Base-by-base conservation (phyloP, 306 rosid genomes). In the Vicia faba region DNA sequence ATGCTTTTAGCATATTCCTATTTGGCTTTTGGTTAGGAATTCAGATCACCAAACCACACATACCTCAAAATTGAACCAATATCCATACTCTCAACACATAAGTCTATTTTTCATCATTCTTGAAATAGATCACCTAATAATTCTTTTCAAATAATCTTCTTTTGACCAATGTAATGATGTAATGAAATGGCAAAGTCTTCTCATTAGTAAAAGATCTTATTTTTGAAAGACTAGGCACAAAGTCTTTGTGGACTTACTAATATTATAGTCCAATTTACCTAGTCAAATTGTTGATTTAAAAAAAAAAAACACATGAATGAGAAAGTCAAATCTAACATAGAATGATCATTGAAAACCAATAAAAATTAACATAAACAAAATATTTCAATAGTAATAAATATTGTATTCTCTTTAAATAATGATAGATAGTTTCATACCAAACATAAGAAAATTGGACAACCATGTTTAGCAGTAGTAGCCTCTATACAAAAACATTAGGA, bases 401-500 rank as follows among this genome's bases (percentile, higher is more conserved):
- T 71, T 61, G 10, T 71, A 55, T 68, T 31, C 46, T 63, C 61
- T 70, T 75, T 63, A 49, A 66, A 66, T 68, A 57, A 57, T 68
- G 20, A 61, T 12, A 64, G n/a, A 45, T 45, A 9, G 69, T 11
- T 16, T 33, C 9, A 66, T 4, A 23, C 1, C 51, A 73, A 50
- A 39, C 39, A 13, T 18, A 62, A 69, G 70, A 56, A 74, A 50
- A 55, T 45, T 19, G 74, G 77, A 7, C 68, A 75, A 36, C 23
- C 55, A 53, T 49, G 57, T 67, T 75, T 36, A 61, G 58, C n/a
- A 40, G 45, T 40, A 40, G 56, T 70, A 84, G 75, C 80, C 73
- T 81, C 75, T 65, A 61, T 49, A 72, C 83, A 81, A 68, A 80
- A 64, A 45, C 66, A 81, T 10, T 38, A 61, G 72, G 72, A 40